These are phyloP conservation scores for Cercospora citrullina DNA, from an alignment of 2,329 filamentous ascomycete species.

Conservation along the genomic window DNA sequence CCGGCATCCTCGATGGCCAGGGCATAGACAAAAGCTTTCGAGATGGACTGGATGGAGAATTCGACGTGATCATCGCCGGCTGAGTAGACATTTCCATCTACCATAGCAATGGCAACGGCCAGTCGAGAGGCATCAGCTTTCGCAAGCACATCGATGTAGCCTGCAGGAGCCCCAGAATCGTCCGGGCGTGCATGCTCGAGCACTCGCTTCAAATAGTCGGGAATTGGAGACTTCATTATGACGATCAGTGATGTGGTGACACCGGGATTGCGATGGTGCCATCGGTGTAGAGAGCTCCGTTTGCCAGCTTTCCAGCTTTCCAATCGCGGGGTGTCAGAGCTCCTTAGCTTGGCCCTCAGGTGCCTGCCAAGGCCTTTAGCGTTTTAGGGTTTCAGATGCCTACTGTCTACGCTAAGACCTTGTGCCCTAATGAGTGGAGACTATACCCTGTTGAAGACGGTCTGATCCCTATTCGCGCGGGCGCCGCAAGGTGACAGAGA, in stretches of 20 bases:
- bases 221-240: conserved; percentile 31
- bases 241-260: neutral
- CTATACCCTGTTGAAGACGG: neutral
- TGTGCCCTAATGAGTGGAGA: no score
- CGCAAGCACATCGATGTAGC: conserved; percentile 44
- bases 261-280: neutral
- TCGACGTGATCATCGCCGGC: conserved; percentile 44
- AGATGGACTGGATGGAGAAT: conserved; percentile 48
- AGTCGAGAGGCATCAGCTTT: conserved; percentile 44
- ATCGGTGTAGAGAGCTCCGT: neutral
- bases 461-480: neutral
- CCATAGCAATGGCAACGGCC: conserved; percentile 44
- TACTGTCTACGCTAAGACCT: neutral
- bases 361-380: neutral
- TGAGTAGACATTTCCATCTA: conserved; percentile 45
- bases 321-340: neutral
- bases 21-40: conserved; percentile 46
- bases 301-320: neutral
- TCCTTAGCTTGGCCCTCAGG: neutral
- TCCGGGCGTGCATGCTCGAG: conserved; percentile 27
- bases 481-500: neutral
- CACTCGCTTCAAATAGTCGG: conserved; percentile 29
- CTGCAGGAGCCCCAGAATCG: conserved; percentile 38
- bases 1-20: conserved; percentile 45
- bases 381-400: neutral